These are phyloP conservation scores for Tillandsia leiboldiana DNA, from an alignment of 176 grass and related monocot genomes.

Conservation along the genomic window DNA sequence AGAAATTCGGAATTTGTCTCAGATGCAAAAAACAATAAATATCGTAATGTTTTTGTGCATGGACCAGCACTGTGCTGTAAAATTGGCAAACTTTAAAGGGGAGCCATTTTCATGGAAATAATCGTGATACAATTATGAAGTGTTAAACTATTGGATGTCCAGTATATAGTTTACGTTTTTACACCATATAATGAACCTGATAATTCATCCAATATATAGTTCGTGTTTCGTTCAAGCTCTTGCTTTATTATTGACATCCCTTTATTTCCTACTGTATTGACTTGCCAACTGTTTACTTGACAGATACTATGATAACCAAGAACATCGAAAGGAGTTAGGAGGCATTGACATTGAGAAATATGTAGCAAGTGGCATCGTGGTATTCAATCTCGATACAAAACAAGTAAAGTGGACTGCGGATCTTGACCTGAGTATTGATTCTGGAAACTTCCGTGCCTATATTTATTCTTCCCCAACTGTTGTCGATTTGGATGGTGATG, in stretches of 20 bases:
- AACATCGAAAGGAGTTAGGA: slow-evolving; percentile 58
- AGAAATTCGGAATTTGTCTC: no score
- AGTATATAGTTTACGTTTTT: no score
- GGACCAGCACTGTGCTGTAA: no score
- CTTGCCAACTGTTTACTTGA: slow-evolving; percentile 17
- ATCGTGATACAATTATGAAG: no score
- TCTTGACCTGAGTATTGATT: slow-evolving; percentile 70
- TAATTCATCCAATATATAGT: not conserved
- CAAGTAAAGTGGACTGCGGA: slow-evolving; percentile 84
- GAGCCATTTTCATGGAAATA: no score
- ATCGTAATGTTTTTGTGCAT: no score
- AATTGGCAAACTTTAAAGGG: no score
- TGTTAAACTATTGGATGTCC: no score
- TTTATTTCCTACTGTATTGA: slow-evolving; percentile 14
- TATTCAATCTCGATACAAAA: slow-evolving; percentile 89
- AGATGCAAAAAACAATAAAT: no score
- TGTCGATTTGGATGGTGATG: slow-evolving; percentile 95
- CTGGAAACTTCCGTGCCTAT: slow-evolving; percentile 59
- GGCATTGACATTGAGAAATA: slow-evolving; percentile 75
- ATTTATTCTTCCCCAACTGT: slow-evolving; percentile 82
- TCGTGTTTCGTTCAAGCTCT: not conserved
- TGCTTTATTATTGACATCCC: not conserved
- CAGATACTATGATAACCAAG: slow-evolving; percentile 76
- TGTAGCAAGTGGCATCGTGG: slow-evolving; percentile 79
- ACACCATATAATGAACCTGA: no score